Conservation (phyloP, 495 filamentous ascomycete genomes). For the Thermochaetoides thermophila region DNA sequence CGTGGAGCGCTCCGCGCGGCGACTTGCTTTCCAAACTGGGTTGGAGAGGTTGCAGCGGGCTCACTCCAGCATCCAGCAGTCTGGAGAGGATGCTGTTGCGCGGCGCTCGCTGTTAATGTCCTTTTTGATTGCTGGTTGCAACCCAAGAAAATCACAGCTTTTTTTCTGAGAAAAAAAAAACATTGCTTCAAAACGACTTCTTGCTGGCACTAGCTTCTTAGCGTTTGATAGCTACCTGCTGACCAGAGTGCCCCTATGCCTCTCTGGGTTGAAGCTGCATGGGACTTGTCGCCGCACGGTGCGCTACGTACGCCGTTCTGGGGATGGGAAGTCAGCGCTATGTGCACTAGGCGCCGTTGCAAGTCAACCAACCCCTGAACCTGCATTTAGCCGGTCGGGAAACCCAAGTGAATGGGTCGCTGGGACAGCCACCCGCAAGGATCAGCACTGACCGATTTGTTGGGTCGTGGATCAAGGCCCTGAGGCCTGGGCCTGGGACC, state of each 20-base stretch:
- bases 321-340: no score
- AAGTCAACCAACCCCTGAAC: conserved; percentile 10
- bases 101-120: neutral
- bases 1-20: neutral
- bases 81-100: conserved; percentile 5
- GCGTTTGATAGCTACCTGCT: no score
- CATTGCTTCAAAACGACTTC: neutral
- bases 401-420: conserved; percentile 21
- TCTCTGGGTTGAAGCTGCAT: conserved; percentile 1
- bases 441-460: conserved; percentile 19
- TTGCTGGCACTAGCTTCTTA: no score
- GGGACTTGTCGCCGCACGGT: conserved; percentile 1
- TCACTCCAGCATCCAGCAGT: conserved; percentile 3
- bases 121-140: conserved; percentile 5
- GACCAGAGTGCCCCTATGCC: no score
- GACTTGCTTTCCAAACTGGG: conserved; percentile 5
- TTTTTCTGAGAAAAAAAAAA: neutral
- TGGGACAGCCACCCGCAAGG: conserved; percentile 21
- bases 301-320: conserved; percentile 6
- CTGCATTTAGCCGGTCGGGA: conserved; percentile 22
- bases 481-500: no score
- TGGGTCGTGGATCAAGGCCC: conserved; percentile 8
- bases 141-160: no score
- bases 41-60: no score
- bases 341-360: conserved; percentile 19